Base-by-base conservation (phyloP, 1,284 basidiomycete genomes). In the Melampsora larici-populina region DNA sequence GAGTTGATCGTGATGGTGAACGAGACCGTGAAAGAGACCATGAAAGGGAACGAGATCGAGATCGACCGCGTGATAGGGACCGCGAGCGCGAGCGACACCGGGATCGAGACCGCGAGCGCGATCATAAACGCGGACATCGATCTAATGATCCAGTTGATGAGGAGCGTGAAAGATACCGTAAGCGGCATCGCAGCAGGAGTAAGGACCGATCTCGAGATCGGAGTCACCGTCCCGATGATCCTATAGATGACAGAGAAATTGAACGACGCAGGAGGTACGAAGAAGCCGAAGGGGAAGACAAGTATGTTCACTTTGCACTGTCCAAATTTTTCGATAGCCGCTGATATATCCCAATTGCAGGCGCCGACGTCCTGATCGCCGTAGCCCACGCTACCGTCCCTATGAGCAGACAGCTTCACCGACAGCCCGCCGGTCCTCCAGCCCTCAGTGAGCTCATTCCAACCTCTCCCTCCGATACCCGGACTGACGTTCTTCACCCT, bases 261-360 rank as follows among this genome's bases (percentile, higher is more conserved):
- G 80, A 79, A 70, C 79, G 75, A 31, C 78, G 71, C 31, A 76
- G 67, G 51, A 66, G 60, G 55, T 66, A 64, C 66, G 55, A 66
- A 65, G 63, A 65, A 64, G 78, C 49, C 24, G 67, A 76, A 21
- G 48, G 68, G n/a, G 65, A 71, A 78, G 63, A 69, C 18, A 69
- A 48, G 75, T 66, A 55, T 36, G 33, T 21, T 29, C 26, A 33
- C 51, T 58, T 13, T 70, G 63, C 1, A 40, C 40, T 11, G n/a
- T 24, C 29, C 26, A 11, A 18, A 31, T 21, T 43, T 77, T 66
- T 58, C 24, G 3, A 29, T 46, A 7, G 11, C 24, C 60, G 89
- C 89, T 83, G 89, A 90, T 43, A 90, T 91, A 80, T 90, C 91
- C 80, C 89, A 88, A 5, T 24, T 78, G 18, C 67, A 91, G 89